phyloP scores from a whole-genome alignment of 1,284 basidiomycete genomes.

The Athelia psychrophila region DNA sequence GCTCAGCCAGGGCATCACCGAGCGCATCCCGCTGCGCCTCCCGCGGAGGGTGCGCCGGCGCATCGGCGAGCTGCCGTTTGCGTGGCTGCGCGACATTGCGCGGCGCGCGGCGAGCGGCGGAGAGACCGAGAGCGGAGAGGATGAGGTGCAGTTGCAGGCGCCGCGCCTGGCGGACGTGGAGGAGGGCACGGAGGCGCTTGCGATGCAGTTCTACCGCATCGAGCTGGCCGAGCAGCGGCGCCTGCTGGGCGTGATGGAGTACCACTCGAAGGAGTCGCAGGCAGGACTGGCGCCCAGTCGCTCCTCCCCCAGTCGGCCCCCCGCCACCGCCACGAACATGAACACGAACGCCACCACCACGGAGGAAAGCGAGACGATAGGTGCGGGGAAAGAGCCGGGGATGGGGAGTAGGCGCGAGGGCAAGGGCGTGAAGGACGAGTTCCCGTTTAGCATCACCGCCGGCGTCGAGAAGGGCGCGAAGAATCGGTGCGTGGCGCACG shows the following conservation, averaged over 20 bases:
- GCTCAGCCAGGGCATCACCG: constrained; percentile 80
- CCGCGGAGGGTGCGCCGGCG: constrained; percentile 60
- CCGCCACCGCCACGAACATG: constrained; percentile 27
- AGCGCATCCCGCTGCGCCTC: constrained; percentile 78
- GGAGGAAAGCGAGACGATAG: too few relatives aligned
- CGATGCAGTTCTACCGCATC: constrained; percentile 88
- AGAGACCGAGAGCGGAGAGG: constrained; percentile 5
- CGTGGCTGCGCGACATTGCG: constrained; percentile 80
- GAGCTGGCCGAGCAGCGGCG: constrained; percentile 89
- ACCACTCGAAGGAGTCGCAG: constrained; percentile 72
- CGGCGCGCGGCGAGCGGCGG: constrained; percentile 34
- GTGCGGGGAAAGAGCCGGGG: not conserved
- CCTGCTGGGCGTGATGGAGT: constrained; percentile 89
- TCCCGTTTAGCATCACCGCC: constrained; percentile 94
- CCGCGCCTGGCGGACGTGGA: constrained; percentile 41
- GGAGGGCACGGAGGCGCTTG: constrained; percentile 76
- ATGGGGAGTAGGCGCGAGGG: constrained; percentile 10
- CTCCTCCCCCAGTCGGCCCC: too few relatives aligned
- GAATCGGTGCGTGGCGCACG: constrained; percentile 66
- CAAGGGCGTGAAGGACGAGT: constrained; percentile 25
- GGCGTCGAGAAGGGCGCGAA: constrained; percentile 94
- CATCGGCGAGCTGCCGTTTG: constrained; percentile 74
- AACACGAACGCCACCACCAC: too few relatives aligned
- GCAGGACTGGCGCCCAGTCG: not conserved
- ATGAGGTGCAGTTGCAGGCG: constrained; percentile 26